Evolutionary conservation across 176 grass and related monocot species (phyloP).

Genomic region (Carex littledalei): DNA sequence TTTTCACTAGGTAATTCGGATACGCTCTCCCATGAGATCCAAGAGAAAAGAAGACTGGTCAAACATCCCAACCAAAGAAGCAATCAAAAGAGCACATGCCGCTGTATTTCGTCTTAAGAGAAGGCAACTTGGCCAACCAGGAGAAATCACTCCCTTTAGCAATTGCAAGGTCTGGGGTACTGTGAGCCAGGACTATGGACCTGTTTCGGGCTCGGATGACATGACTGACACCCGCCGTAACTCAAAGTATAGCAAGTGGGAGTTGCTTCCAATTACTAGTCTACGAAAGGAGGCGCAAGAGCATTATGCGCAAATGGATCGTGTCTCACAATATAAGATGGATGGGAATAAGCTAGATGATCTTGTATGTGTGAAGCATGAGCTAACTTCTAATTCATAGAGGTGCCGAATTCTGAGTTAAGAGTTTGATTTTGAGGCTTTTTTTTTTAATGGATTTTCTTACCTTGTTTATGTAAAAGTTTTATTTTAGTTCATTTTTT

Average conservation of each 20-base stretch:
- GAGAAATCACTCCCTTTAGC: slow-evolving; percentile 51
- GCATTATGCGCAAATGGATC: slow-evolving; percentile 62
- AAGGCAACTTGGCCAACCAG: slow-evolving; percentile 36
- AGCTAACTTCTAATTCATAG: slow-evolving; percentile 36
- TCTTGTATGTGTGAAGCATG: slow-evolving; percentile 82
- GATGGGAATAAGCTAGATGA: slow-evolving; percentile 95
- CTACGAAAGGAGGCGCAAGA: slow-evolving; percentile 78
- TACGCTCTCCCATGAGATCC: slow-evolving; percentile 92
- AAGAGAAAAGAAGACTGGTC: slow-evolving; percentile 80
- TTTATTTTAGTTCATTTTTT: not conserved
- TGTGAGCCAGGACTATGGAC: slow-evolving; percentile 46
- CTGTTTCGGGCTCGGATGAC: slow-evolving; percentile 66
- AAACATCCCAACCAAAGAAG: slow-evolving; percentile 70
- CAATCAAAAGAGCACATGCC: slow-evolving; percentile 50
- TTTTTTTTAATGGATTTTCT: not conserved
- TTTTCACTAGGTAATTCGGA: slow-evolving; percentile 61
- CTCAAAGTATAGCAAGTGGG: slow-evolving; percentile 85
- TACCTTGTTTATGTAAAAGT: not conserved
- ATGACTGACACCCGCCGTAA: slow-evolving; percentile 58
- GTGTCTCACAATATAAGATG: slow-evolving; percentile 83
- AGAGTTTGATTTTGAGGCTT: not conserved
- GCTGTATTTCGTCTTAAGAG: slow-evolving; percentile 60
- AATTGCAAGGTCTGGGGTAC: slow-evolving; percentile 93
- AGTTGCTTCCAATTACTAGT: slow-evolving; percentile 55
- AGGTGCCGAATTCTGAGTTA: not conserved